Base-by-base conservation (phyloP, 306 rosid genomes). In the Prinsepia uniflora region DNA sequence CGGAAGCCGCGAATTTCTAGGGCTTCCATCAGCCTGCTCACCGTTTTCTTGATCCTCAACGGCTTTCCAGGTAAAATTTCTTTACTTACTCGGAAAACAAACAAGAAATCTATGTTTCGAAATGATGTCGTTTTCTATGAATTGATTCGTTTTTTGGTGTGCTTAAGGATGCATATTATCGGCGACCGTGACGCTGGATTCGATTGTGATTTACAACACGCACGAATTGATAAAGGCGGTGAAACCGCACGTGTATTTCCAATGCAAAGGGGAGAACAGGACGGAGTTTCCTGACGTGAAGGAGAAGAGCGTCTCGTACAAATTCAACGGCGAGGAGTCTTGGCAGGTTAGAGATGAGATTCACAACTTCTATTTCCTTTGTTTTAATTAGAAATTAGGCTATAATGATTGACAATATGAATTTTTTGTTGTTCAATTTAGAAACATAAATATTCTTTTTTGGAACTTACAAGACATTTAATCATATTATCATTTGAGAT, bases 301-400 rank as follows among this genome's bases (percentile, higher is more conserved):
- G 80, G 82, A 76, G 72, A 49, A 80, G 4, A 76, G 74, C 54
- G 72, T 77, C 62, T 10, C 75, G 56, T 90, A 90, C 72, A 77
- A 81, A 70, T 93, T 90, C 86, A 87, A 76, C 39, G 96, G 86
- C 49, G 67, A 93, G 81, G 97, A 93, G 80, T 90, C 98, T 80
- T 93, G 98, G 98, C 92, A 93, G 98, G 98, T 90, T 78, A 8
- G 60, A 48, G 15, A 24, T 3, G 62, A 22, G 20, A 12, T 22
- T 22, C 40, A 0, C 14, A 20, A 55, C 22, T 22, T 22, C 39
- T 7, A 56, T 56, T 56, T 56, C 61, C 14, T 46, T 7, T 46
- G 15, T 46, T 46, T n/a, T n/a, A n/a, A n/a, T n/a, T n/a, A n/a
- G n/a, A n/a, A n/a, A n/a, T n/a, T n/a, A n/a, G n/a, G n/a, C n/a